Evolutionary conservation across 768 basidiomycete genomes (phyloP).

Genomic region (Pleurotus tuber-regium): DNA sequence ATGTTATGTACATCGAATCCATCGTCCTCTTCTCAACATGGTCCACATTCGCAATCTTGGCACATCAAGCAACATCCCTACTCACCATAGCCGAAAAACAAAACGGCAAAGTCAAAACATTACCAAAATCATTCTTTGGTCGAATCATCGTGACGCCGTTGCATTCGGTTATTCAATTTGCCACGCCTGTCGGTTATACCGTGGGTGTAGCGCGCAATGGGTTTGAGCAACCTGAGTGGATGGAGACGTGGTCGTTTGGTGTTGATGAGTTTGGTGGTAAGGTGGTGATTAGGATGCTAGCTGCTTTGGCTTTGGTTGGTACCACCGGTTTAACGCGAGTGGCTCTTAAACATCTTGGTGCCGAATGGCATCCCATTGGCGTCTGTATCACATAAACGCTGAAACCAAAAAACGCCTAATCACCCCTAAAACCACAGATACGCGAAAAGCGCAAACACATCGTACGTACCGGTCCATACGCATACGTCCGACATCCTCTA

Average conservation of each 20-base stretch:
- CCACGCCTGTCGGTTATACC: conserved; percentile 28
- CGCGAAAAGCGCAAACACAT: conserved; percentile 27
- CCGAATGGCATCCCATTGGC: conserved; percentile 30
- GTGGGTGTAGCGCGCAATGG: conserved; percentile 22
- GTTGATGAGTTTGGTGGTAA: conserved; percentile 14
- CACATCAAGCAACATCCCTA: background rate
- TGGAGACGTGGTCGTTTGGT: conserved; percentile 23
- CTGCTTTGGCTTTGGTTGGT: conserved; percentile 23
- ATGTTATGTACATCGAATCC: conserved; percentile 19
- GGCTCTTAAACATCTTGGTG: conserved; percentile 20
- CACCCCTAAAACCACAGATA: background rate
- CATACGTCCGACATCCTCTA: conserved; percentile 33
- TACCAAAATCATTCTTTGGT: conserved; percentile 18
- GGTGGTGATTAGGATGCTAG: conserved; percentile 23
- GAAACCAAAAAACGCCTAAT: no score
- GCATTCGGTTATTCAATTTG: conserved; percentile 20
- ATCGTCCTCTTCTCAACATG: conserved; percentile 13
- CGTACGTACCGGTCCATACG: conserved; percentile 30
- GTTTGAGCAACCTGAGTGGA: conserved; percentile 35
- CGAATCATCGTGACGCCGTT: conserved; percentile 26
- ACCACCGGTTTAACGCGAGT: conserved; percentile 14
- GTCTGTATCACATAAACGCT: conserved; percentile 21
- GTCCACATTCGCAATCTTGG: background rate
- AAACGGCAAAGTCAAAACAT: conserved; percentile 17
- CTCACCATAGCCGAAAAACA: conserved; percentile 13